A percentile compares a stretch with the other conserved stretches of the same genome.
phyloP scores from a whole-genome alignment of 106 monocot genomes.

The Cymbidium sinense region DNA sequence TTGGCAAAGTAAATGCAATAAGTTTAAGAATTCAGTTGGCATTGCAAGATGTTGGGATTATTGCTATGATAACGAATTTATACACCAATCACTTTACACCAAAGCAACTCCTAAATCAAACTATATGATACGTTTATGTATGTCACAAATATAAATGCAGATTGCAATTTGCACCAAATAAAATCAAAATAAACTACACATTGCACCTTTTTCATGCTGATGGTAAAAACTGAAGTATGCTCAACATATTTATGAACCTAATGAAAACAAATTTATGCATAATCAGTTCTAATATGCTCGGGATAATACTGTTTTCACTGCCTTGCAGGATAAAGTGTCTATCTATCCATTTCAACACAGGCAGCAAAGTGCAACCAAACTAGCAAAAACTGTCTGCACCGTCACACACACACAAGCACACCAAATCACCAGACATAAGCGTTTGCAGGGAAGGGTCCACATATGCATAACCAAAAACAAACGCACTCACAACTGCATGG shows the following conservation, averaged over 20 bases:
- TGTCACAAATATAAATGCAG: neutral
- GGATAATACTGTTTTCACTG: neutral
- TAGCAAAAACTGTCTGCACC: neutral
- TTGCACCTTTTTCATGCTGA: neutral
- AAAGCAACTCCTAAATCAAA: neutral
- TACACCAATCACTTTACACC: neutral
- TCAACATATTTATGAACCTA: neutral
- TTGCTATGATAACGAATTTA: neutral
- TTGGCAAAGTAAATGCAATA: neutral
- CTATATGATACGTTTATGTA: neutral
- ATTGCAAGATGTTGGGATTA: neutral
- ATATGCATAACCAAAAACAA: neutral
- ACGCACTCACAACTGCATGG: neutral
- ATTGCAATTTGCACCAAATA: neutral
- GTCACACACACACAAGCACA: neutral
- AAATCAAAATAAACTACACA: neutral
- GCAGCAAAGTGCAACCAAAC: no score
- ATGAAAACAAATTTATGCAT: neutral
- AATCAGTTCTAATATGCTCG: neutral
- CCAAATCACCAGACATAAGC: neutral
- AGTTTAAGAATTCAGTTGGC: neutral
- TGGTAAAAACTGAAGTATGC: neutral
- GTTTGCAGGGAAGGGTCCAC: neutral
- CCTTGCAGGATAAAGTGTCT: neutral
- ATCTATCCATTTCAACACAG: neutral